A percentile compares a stretch with the other conserved stretches of the same genome.
Evolutionary conservation across 768 basidiomycete genomes (phyloP).

Genomic region (Naganishia kalamii): DNA sequence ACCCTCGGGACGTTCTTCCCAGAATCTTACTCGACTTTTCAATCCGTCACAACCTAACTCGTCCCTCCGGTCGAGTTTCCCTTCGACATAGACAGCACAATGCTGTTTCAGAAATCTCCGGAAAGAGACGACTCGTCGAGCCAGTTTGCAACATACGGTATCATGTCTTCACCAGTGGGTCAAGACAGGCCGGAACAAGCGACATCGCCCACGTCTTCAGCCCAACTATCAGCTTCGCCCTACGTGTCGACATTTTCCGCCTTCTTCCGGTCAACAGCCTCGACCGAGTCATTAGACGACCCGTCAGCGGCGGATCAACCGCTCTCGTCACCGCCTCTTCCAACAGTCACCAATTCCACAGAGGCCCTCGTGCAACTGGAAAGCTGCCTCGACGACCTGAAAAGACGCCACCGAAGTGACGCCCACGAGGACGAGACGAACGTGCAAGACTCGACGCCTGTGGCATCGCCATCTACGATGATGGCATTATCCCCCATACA

Average conservation of each 20-base stretch:
- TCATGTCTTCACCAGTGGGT: not conserved
- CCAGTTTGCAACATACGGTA: not conserved
- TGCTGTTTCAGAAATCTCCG: too few species aligned
- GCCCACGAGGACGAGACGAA: not conserved
- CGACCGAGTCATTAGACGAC: not conserved
- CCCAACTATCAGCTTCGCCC: not conserved
- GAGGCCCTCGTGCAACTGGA: constrained; percentile 9
- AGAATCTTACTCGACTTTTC: too few species aligned
- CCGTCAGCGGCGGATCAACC: not conserved
- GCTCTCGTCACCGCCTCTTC: not conserved
- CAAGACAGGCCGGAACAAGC: not conserved
- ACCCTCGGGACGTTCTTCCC: too few species aligned
- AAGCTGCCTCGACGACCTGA: constrained; percentile 4
- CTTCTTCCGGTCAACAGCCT: not conserved
- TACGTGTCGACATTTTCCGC: not conserved
- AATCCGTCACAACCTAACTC: too few species aligned
- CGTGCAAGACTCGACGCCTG: not conserved
- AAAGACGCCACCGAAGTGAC: not conserved
- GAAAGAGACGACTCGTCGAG: too few species aligned
- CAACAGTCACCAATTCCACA: not conserved
- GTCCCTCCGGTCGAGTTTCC: too few species aligned
- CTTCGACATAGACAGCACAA: too few species aligned
- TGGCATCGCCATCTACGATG: too few species aligned
- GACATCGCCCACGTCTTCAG: not conserved
- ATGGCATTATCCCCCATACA: too few species aligned